Evolutionary conservation across 176 grass and related monocot genomes (phyloP).

Genomic region (Urochloa ruziziensis): DNA sequence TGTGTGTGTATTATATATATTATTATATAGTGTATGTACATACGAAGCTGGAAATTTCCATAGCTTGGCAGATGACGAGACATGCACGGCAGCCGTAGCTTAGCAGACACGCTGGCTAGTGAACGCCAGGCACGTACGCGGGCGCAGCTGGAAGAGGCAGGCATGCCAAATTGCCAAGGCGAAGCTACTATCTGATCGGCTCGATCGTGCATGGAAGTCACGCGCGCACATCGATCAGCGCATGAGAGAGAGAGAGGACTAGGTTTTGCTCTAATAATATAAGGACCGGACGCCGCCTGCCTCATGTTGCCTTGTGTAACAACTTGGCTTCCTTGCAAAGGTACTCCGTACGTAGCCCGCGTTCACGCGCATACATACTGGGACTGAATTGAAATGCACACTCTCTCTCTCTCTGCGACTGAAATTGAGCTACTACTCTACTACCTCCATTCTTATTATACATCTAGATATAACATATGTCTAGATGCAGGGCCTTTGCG

Average conservation of each 20-base stretch:
- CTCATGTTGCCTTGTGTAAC: constrained; percentile 34
- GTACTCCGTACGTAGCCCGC: constrained; percentile 26
- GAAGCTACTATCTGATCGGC: too few species aligned
- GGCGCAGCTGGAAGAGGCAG: not conserved
- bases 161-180: not conserved
- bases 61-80: too few species aligned
- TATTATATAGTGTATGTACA: too few species aligned
- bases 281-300: not conserved
- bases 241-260: not conserved
- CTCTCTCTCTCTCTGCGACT: too few species aligned
- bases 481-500: too few species aligned
- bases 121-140: not conserved
- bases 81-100: not conserved
- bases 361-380: not conserved
- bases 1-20: too few species aligned
- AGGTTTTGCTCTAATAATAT: not conserved
- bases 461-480: too few species aligned
- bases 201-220: not conserved
- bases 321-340: constrained; percentile 47
- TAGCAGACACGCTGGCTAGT: not conserved
- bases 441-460: too few species aligned
- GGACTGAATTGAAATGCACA: not conserved
- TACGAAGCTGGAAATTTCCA: too few species aligned
- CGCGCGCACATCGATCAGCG: not conserved
- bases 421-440: too few species aligned